A percentile compares a stretch with the other conserved stretches of the same genome.
phyloP scores from a whole-genome alignment of 371 early-diverging fungal genomes.

The Coemansia sp. region DNA sequence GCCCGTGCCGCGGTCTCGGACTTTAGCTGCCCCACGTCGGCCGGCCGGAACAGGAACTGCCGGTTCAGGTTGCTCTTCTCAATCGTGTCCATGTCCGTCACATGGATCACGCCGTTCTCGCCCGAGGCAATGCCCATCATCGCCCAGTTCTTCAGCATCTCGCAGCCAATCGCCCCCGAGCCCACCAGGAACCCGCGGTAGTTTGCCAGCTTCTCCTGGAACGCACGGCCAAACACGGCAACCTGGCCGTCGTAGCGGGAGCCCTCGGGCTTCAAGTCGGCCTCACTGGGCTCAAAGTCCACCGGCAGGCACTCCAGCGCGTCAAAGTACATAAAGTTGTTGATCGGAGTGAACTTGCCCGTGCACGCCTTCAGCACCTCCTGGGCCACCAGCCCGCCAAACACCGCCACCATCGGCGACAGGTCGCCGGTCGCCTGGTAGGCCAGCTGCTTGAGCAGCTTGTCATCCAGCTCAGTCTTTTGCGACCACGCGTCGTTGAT shows the following conservation, averaged over 20 bases:
- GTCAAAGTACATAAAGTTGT: conserved; percentile 98
- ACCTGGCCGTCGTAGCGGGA: conserved; percentile 95
- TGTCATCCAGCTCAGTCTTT: conserved; percentile 80
- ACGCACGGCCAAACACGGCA: conserved; percentile 92
- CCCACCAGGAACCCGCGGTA: conserved; percentile 97
- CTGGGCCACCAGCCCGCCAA: conserved; percentile 99
- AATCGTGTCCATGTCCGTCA: conserved; percentile 98
- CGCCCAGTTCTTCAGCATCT: conserved; percentile 99
- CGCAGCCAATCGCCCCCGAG: conserved; percentile 99
- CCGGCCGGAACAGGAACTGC: conserved; percentile 76
- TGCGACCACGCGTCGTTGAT: conserved; percentile 56
- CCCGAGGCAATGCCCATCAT: conserved; percentile 98
- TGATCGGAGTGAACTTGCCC: conserved; percentile 96
- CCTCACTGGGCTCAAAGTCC: conserved; percentile 65
- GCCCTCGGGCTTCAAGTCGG: conserved; percentile 71
- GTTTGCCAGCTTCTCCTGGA: conserved; percentile 87
- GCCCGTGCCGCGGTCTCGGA: conserved; percentile 94
- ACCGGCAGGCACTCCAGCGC: conserved; percentile 92
- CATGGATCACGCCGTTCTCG: conserved; percentile 76
- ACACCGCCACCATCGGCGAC: conserved; percentile 96
- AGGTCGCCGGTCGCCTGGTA: conserved; percentile 88
- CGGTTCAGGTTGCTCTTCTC: conserved; percentile 77
- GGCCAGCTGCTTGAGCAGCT: conserved; percentile 83
- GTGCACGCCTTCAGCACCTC: conserved; percentile 97
- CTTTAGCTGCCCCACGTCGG: conserved; percentile 94